These are phyloP conservation scores for Panicum hallii DNA, from an alignment of 202 grass and related monocot species.

Conservation along the genomic window DNA sequence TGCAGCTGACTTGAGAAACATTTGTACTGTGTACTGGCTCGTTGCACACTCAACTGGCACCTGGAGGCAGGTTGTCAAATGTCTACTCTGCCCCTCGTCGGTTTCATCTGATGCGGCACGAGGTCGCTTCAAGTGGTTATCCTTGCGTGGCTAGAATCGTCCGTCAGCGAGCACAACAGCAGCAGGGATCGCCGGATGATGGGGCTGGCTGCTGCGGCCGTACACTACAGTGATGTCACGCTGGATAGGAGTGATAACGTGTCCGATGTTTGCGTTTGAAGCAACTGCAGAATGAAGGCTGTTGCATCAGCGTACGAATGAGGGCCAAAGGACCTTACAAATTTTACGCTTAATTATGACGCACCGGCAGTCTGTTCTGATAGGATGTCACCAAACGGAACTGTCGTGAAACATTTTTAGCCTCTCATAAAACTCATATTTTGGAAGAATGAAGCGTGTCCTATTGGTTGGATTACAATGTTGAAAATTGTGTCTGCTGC, in stretches of 20 bases:
- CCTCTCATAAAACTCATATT: no score
- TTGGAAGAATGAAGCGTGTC: no score
- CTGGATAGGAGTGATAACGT: neutral
- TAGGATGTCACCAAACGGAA: neutral
- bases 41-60: neutral
- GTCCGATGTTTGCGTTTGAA: neutral
- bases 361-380: no score
- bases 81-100: neutral
- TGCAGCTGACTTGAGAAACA: neutral
- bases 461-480: no score
- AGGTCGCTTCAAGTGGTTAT: neutral
- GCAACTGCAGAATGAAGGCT: neutral
- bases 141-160: constrained; percentile 4
- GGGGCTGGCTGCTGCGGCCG: neutral
- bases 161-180: neutral
- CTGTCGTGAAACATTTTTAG: no score
- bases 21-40: neutral
- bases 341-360: neutral
- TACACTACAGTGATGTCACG: neutral
- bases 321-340: neutral
- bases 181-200: neutral
- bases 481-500: no score
- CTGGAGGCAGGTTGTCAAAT: constrained; percentile 8
- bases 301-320: neutral
- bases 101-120: neutral